A percentile compares a stretch with the other conserved stretches of the same genome.
Conservation (phyloP, 345 rosid species). For the Salix exigua region DNA sequence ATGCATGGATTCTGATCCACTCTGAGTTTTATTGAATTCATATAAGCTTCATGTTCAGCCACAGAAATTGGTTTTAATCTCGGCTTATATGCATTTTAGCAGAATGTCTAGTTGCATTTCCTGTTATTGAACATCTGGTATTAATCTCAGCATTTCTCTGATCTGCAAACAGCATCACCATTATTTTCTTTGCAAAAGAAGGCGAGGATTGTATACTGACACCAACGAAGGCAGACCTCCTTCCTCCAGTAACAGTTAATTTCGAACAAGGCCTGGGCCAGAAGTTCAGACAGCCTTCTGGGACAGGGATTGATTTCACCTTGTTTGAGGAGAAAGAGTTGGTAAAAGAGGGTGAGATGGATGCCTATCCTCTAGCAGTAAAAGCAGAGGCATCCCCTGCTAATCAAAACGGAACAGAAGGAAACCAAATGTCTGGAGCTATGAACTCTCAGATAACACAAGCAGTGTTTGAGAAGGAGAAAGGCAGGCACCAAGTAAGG, state of each 20-base stretch:
- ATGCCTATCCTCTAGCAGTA: slow-evolving; percentile 69
- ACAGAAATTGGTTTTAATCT: not conserved
- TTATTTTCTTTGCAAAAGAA: slow-evolving; percentile 87
- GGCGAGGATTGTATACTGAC: slow-evolving; percentile 59
- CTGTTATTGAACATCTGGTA: not conserved
- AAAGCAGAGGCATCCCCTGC: slow-evolving; percentile 65
- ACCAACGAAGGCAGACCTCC: slow-evolving; percentile 56
- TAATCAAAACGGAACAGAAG: slow-evolving; percentile 36
- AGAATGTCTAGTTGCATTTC: not conserved
- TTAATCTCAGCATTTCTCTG: slow-evolving; percentile 2
- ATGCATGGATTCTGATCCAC: not conserved
- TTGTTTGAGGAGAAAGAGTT: slow-evolving; percentile 61
- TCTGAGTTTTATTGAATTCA: not conserved
- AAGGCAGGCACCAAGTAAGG: slow-evolving; percentile 59
- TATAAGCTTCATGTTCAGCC: not conserved
- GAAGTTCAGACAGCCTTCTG: slow-evolving; percentile 75
- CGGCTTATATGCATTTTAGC: not conserved
- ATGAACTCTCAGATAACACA: slow-evolving; percentile 76
- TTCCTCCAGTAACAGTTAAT: slow-evolving; percentile 58
- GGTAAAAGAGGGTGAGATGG: slow-evolving; percentile 33
- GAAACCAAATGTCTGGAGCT: slow-evolving; percentile 34
- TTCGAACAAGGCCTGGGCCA: slow-evolving; percentile 88
- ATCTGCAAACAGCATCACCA: slow-evolving; percentile 56
- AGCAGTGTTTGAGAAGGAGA: slow-evolving; percentile 71
- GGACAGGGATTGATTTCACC: slow-evolving; percentile 74